Base-by-base conservation (phyloP, 1,284 basidiomycete genomes). In the Agaricales sp. region DNA sequence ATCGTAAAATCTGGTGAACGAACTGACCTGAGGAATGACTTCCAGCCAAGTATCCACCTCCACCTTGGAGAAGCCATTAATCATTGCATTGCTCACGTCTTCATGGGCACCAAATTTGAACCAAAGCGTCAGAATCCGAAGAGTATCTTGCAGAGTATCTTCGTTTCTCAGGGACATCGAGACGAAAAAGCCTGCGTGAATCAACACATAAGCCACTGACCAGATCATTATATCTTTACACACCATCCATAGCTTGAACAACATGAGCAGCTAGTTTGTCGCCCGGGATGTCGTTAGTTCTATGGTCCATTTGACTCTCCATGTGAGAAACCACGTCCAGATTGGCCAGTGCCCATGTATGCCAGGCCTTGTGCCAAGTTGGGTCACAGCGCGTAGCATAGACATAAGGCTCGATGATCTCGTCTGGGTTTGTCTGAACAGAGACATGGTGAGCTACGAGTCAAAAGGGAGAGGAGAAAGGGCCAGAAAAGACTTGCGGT, bases 331-430 rank as follows among this genome's bases (percentile, higher is more conserved):
- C 87, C 53, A 98, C 91, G 55, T 98, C 92, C 56, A 96, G 96
- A 64, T 98, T 98, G 11, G 93, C 88, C 51, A 99, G 70, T 3
- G 96, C 95, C 93, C 94, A 99, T 1, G 92, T 94, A 63, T 99
- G 95, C 95, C 95, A 98, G 14, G 95, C 96, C 66, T 98, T 97
- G 68, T 98, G 98, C 95, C 95, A 99, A 38, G 77, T 76, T 3
- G 87, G 80, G 63, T 99, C 96, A 54, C 92, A 91, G 61, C 92
- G 87, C 2, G 95, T 98, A 0, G 96, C 91, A 30, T 87, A 73
- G 49, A 80, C 75, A 67, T 96, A 99, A 23, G 91, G 86, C 54
- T 85, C 77, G 8, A 97, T 68, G 51, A 96, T 92, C 39, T 87
- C 84, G 41, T 82, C 78, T 23, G 89, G 80, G 53, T 90, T 85